Conservation (phyloP, 2,329 filamentous ascomycete species). For the Emydomyces testavorans region DNA sequence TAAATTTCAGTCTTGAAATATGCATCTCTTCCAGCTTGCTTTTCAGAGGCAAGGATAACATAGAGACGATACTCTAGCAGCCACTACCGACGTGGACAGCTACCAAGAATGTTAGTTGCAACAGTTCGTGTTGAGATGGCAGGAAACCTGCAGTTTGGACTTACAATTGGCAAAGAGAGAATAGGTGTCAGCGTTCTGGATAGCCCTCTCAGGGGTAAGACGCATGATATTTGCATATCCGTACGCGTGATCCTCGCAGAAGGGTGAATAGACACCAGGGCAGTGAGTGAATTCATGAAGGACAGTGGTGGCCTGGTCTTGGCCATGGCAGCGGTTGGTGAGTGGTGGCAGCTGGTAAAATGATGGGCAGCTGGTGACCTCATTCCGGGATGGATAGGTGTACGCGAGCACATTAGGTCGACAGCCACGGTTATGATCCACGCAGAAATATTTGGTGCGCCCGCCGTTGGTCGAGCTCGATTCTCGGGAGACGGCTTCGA, state of each 20-base stretch:
- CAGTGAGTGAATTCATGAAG: conserved; percentile 57
- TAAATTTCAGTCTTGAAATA: neutral
- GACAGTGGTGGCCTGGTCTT: conserved; percentile 54
- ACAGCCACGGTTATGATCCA: conserved; percentile 46
- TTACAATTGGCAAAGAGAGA: conserved; percentile 43
- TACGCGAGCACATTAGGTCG: conserved; percentile 47
- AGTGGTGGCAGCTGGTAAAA: conserved; percentile 45
- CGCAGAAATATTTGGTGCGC: conserved; percentile 47
- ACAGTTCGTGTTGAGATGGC: neutral
- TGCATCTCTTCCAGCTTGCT: too few species aligned
- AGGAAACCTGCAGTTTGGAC: conserved; percentile 4
- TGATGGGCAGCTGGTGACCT: conserved; percentile 52
- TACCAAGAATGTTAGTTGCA: conserved; percentile 2
- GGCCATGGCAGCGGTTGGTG: conserved; percentile 45
- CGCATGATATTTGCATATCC: conserved; percentile 42
- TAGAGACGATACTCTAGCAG: neutral
- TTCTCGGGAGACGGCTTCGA: conserved; percentile 45
- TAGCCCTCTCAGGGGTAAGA: conserved; percentile 40
- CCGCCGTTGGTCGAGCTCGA: conserved; percentile 43
- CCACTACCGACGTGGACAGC: conserved; percentile 10
- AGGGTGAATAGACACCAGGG: conserved; percentile 42
- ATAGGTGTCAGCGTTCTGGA: conserved; percentile 55
- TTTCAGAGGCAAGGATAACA: neutral
- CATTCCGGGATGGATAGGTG: conserved; percentile 44
- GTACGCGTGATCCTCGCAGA: conserved; percentile 49